Conservation (phyloP, 1,139 yeast genomes). For the Diutina ranongensis region DNA sequence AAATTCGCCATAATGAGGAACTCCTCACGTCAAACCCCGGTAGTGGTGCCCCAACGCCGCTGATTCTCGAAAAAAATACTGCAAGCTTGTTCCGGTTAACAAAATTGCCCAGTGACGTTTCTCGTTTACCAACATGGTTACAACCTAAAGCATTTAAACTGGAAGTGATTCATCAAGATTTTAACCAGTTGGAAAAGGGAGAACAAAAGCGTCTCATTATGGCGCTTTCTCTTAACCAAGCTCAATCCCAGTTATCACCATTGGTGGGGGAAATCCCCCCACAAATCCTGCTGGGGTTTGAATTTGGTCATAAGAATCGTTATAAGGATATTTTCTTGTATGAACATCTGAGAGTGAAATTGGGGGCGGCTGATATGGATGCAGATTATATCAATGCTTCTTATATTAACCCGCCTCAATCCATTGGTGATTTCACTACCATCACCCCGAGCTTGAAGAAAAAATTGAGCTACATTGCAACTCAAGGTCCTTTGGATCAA, state of each 20-base stretch:
- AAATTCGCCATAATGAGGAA: constrained; percentile 15
- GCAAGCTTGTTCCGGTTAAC: neutral
- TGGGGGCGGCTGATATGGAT: constrained; percentile 14
- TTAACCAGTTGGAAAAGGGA: constrained; percentile 16
- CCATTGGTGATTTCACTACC: constrained; percentile 1
- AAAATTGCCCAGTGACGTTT: neutral
- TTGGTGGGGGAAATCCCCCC: constrained; percentile 9
- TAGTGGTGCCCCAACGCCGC: neutral
- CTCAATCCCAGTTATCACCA: neutral
- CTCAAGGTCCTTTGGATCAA: constrained; percentile 75
- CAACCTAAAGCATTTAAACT: neutral
- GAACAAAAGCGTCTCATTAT: constrained; percentile 10
- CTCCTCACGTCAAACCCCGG: constrained; percentile 13
- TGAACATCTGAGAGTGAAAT: constrained; percentile 65
- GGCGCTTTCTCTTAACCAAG: constrained; percentile 4
- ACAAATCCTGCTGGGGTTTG: constrained; percentile 55
- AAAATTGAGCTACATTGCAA: constrained; percentile 45
- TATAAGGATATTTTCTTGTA: constrained; percentile 77
- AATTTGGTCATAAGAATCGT: constrained; percentile 63
- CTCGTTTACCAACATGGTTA: constrained; percentile 3
- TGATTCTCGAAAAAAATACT: constrained; percentile 1
- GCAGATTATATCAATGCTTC: constrained; percentile 52
- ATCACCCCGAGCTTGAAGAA: neutral
- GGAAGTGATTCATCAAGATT: constrained; percentile 16
- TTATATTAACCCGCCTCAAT: constrained; percentile 24